A percentile compares a stretch with the other conserved stretches of the same genome.
These are phyloP conservation scores for Fomitopsis palustris DNA, from an alignment of 1,284 basidiomycete genomes.

Conservation along the genomic window DNA sequence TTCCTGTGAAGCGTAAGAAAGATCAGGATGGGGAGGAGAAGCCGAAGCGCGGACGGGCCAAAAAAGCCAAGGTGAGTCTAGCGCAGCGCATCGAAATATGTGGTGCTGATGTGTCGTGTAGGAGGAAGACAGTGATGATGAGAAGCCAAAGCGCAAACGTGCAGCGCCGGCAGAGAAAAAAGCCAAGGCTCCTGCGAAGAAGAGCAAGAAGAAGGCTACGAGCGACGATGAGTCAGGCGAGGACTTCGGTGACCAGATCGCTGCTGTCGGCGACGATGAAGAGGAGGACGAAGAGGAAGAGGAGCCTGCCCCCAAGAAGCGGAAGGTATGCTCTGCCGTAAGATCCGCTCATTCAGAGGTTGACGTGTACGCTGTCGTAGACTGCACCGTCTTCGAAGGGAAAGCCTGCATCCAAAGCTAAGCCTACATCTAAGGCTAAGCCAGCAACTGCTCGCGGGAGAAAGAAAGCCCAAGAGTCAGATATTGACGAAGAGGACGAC, in stretches of 20 bases:
- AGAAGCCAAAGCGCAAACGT: conserved; percentile 33
- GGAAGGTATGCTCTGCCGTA: conserved; percentile 27
- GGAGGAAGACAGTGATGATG: conserved; percentile 24
- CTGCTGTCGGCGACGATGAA: conserved; percentile 30
- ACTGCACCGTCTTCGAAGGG: conserved; percentile 26
- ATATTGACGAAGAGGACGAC: conserved; percentile 16
- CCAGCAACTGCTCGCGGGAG: conserved; percentile 18
- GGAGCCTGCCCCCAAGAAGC: conserved; percentile 30
- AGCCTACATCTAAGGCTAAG: conserved; percentile 21
- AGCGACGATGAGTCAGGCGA: conserved; percentile 29
- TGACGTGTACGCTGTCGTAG: conserved; percentile 9
- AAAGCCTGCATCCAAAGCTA: conserved; percentile 17
- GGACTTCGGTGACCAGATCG: conserved; percentile 33
- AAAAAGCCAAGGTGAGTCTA: conserved; percentile 31
- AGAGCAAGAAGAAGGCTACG: conserved; percentile 27
- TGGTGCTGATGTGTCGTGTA: conserved; percentile 5
- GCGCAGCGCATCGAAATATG: neutral
- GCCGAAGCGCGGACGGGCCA: conserved; percentile 31
- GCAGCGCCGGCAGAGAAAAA: conserved; percentile 30
- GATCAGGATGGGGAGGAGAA: conserved; percentile 33
- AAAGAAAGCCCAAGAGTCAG: conserved; percentile 23
- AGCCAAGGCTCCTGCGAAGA: conserved; percentile 31
- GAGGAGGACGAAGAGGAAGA: conserved; percentile 29
- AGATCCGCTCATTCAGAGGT: neutral
- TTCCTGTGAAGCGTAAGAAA: conserved; percentile 29